Evolutionary conservation across 2,329 filamentous ascomycete species (phyloP).

Genomic region (Penicillium glabrum): DNA sequence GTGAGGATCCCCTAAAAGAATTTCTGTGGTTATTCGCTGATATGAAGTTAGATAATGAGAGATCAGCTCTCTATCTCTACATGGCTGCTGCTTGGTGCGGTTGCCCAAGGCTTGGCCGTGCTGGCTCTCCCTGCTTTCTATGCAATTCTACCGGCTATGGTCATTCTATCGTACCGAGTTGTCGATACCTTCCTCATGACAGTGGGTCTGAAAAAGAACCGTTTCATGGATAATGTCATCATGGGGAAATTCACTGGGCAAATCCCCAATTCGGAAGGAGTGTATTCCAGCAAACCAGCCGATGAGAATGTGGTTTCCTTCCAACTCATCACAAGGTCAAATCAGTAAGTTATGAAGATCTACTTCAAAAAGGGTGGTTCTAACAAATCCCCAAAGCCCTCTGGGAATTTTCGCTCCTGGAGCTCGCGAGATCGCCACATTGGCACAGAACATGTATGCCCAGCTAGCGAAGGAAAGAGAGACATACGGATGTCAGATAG

Average conservation of each 20-base stretch:
- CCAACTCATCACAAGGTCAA: constrained; percentile 27
- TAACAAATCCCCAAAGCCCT: constrained; percentile 18
- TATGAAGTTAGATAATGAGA: neutral
- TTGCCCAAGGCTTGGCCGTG: neutral
- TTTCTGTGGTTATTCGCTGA: neutral
- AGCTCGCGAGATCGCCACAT: constrained; percentile 22
- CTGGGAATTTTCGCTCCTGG: constrained; percentile 44
- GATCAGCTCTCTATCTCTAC: neutral
- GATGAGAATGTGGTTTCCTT: constrained; percentile 48
- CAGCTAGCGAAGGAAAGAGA: neutral
- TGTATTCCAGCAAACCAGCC: constrained; percentile 43
- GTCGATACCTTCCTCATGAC: constrained; percentile 36
- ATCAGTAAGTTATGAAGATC: constrained; percentile 19
- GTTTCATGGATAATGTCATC: constrained; percentile 37
- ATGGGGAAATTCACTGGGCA: constrained; percentile 38
- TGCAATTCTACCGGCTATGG: constrained; percentile 32
- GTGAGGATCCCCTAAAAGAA: neutral
- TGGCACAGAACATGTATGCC: constrained; percentile 22
- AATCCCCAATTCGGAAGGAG: constrained; percentile 36
- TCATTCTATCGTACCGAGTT: constrained; percentile 33
- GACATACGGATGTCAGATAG: neutral
- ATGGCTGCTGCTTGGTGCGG: neutral
- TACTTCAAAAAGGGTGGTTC: no score
- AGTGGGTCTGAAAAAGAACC: constrained; percentile 36
- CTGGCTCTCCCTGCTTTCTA: neutral